Evolutionary conservation across 1,139 yeast species (phyloP), one percentile per base, ranked within the genome.

Genomic region (Meyerozyma carpophila): DNA sequence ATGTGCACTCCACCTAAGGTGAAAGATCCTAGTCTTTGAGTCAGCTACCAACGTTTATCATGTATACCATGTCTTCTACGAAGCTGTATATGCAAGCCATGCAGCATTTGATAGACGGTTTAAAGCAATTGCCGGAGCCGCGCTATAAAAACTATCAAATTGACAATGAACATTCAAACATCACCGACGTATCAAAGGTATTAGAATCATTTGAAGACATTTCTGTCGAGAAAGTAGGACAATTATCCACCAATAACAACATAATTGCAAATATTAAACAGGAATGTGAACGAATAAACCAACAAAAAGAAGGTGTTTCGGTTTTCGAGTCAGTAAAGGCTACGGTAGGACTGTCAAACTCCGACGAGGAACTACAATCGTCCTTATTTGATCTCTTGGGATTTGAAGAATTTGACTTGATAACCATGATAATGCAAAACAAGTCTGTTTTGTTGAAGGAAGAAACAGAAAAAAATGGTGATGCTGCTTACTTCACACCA

Each of bases 1-100:
- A 9, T 38, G 34, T 31, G 34, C 34, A 31, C 20, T 14, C 10
- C 20, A 20, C 10, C 10, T 5, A 18, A 14, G 16, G 24, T 9
- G 28, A 27, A 38, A 6, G 14, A 2, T 10, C 16, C 21, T 3
- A 28, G 14, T 37, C 31, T 4, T 4, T 16, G 21, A 27, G 25
- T 38, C 24, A 38, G 21, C 8, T 24, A 4, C 11, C 21, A 8
- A 18, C 14, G 26, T 7, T 7, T 36, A 43, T 28, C 37, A 67
- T 67, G 71, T 72, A 72, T 49, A 64, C 69, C 38, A 84, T 74
- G 8, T 68, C 77, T n/a, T 83, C 90, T 1, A 82, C 90, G 5
- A 77, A 80, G 59, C 84, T 93, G 31, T 85, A 79, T 63, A 81
- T 84, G 86, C 79, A 77, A 57, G 91, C 93, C 32, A 84, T 85